Percentiles rank a stretch among this genome's conserved stretches.
These are phyloP conservation scores for Suhomyces emberorum DNA, from an alignment of 805 yeast species.

Conservation along the genomic window DNA sequence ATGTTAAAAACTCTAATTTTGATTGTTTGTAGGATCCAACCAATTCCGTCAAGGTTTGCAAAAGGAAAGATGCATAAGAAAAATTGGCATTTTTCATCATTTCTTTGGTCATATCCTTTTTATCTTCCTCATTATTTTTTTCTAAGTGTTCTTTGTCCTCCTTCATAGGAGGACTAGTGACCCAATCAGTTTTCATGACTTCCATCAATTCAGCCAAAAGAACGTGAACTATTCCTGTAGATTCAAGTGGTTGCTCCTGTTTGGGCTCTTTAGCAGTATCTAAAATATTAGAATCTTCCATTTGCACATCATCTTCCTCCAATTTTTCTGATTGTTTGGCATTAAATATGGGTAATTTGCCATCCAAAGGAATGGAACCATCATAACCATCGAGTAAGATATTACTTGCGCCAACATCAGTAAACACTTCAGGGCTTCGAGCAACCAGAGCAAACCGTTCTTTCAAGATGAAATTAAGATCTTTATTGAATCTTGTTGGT, in stretches of 20 bases:
- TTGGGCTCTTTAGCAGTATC: background rate
- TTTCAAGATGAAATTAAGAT: conserved; percentile 41
- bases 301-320: conserved; percentile 24
- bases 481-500: conserved; percentile 4
- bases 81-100: conserved; percentile 34
- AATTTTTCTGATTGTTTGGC: conserved; percentile 1
- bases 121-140: conserved; percentile 14
- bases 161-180: conserved; percentile 20
- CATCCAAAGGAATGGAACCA: conserved; percentile 16
- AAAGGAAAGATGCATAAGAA: conserved; percentile 63
- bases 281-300: conserved; percentile 26
- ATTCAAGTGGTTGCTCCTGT: conserved; percentile 4
- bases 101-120: conserved; percentile 7
- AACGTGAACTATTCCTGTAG: conserved; percentile 60
- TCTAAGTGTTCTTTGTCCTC: conserved; percentile 1
- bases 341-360: background rate
- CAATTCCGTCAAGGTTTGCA: conserved; percentile 67
- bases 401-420: conserved; percentile 41
- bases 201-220: conserved; percentile 64
- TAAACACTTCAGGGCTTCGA: conserved; percentile 48
- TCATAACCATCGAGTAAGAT: conserved; percentile 45
- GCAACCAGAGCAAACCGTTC: conserved; percentile 49
- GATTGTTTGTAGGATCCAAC: conserved; percentile 75
- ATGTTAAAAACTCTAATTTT: conserved; percentile 78
- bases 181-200: conserved; percentile 38